Percentiles rank a stretch among this genome's conserved stretches.
These are phyloP conservation scores for Cercospora berteroae DNA, from an alignment of 2,329 filamentous ascomycete species.

Conservation along the genomic window DNA sequence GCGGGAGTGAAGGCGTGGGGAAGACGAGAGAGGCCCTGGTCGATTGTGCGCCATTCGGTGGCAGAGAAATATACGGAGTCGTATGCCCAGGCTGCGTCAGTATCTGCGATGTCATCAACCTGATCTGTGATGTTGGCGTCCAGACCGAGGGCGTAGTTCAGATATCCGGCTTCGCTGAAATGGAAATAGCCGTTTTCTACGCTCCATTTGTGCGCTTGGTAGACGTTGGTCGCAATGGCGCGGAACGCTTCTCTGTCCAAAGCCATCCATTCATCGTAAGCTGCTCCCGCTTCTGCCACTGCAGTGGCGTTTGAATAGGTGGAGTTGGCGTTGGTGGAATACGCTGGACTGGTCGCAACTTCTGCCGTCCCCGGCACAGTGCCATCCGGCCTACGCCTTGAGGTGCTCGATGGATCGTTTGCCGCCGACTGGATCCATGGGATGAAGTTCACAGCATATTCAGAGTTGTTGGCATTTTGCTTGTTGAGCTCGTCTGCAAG, in stretches of 20 bases:
- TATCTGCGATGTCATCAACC: conserved; percentile 45
- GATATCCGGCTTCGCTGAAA: conserved; percentile 64
- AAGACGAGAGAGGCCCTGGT: conserved; percentile 59
- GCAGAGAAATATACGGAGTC: conserved; percentile 61
- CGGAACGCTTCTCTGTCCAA: conserved; percentile 34
- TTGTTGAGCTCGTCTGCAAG: conserved; percentile 60
- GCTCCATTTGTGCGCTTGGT: conserved; percentile 54
- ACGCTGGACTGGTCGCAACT: conserved; percentile 44
- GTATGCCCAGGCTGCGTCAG: conserved; percentile 54
- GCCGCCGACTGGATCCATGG: conserved; percentile 58
- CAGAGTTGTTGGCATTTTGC: conserved; percentile 54
- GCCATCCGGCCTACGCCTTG: conserved; percentile 51
- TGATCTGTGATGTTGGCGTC: conserved; percentile 57
- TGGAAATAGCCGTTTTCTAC: conserved; percentile 58
- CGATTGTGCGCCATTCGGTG: conserved; percentile 63
- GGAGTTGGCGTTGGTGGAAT: conserved; percentile 26
- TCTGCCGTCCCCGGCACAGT: conserved; percentile 54
- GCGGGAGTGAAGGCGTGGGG: conserved; percentile 62
- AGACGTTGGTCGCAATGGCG: conserved; percentile 47
- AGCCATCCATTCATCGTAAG: conserved; percentile 41
- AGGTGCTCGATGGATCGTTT: conserved; percentile 55
- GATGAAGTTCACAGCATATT: conserved; percentile 59
- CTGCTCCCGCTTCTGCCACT: conserved; percentile 41
- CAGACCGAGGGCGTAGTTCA: conserved; percentile 58
- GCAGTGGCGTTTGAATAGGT: conserved; percentile 39